phyloP scores from a whole-genome alignment of 2,329 filamentous ascomycete species.

The Huntiella savannae region DNA sequence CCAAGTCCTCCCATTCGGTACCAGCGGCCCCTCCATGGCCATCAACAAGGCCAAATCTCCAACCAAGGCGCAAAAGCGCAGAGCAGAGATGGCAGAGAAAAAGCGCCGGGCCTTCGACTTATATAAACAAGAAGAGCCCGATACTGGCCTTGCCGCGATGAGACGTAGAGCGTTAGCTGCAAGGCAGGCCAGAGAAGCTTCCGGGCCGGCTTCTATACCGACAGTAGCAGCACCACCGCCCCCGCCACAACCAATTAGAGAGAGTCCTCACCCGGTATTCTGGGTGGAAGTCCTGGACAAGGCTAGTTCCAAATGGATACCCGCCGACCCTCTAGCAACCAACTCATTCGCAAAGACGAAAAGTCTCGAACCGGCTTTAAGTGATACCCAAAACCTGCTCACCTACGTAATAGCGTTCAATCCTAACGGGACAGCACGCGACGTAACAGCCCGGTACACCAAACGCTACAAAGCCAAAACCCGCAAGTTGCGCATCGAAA shows the following conservation, averaged over 20 bases:
- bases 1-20: slow-evolving; percentile 56
- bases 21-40: slow-evolving; percentile 29
- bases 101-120: slow-evolving; percentile 11
- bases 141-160: not conserved
- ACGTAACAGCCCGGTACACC: slow-evolving; percentile 74
- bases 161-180: not conserved
- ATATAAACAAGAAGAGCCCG: slow-evolving; percentile 3
- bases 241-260: slow-evolving; percentile 17
- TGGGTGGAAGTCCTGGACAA: slow-evolving; percentile 88
- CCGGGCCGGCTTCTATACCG: not conserved
- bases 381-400: slow-evolving; percentile 57
- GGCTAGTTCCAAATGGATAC: slow-evolving; percentile 78
- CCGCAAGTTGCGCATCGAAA: slow-evolving; percentile 58
- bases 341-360: slow-evolving; percentile 53
- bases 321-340: slow-evolving; percentile 71
- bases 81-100: slow-evolving; percentile 17
- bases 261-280: slow-evolving; percentile 66
- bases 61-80: slow-evolving; percentile 14
- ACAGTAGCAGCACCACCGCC: not conserved
- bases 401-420: slow-evolving; percentile 76
- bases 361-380: slow-evolving; percentile 65
- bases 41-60: slow-evolving; percentile 18
- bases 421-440: slow-evolving; percentile 54
- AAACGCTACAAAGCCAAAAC: slow-evolving; percentile 88
- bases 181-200: not conserved